Evolutionary conservation across 768 basidiomycete genomes (phyloP).

Genomic region (Termitomyces sp.): DNA sequence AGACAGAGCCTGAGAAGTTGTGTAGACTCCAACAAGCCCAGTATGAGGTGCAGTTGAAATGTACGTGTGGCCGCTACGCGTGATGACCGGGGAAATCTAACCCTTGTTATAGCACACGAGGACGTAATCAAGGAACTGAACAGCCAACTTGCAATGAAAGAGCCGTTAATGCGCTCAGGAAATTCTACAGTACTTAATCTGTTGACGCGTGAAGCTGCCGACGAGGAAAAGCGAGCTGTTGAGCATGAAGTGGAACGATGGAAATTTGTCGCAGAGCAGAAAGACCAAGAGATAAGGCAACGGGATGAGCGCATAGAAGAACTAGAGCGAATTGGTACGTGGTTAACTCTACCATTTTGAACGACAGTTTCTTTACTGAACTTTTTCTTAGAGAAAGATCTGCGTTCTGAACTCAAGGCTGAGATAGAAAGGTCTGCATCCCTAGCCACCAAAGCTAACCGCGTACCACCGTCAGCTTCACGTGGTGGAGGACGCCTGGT

Average conservation of each 20-base stretch:
- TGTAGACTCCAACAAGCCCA: slow-evolving; percentile 45
- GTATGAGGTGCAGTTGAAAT: slow-evolving; percentile 48
- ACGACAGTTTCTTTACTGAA: slow-evolving; percentile 1
- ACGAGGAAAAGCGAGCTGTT: slow-evolving; percentile 57
- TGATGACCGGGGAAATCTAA: background rate
- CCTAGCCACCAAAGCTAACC: slow-evolving; percentile 38
- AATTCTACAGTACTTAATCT: slow-evolving; percentile 57
- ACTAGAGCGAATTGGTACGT: slow-evolving; percentile 47
- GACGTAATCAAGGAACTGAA: slow-evolving; percentile 51
- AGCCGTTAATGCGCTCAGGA: slow-evolving; percentile 49
- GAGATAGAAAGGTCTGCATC: slow-evolving; percentile 57
- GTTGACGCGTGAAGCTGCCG: slow-evolving; percentile 69
- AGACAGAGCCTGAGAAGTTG: slow-evolving; percentile 63
- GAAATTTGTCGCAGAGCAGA: slow-evolving; percentile 40
- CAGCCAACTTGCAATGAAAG: slow-evolving; percentile 47
- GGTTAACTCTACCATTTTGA: background rate
- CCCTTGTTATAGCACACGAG: slow-evolving; percentile 47
- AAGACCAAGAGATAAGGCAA: slow-evolving; percentile 34
- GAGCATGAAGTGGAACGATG: slow-evolving; percentile 46
- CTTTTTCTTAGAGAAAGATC: slow-evolving; percentile 40
- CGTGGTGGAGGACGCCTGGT: slow-evolving; percentile 33
- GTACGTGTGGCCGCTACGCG: slow-evolving; percentile 26
- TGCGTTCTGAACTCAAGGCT: slow-evolving; percentile 52
- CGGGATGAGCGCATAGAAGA: slow-evolving; percentile 45
- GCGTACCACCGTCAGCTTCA: slow-evolving; percentile 34